Conservation (phyloP, 164 flowering plant species). For the Umbilicus rupestris region DNA sequence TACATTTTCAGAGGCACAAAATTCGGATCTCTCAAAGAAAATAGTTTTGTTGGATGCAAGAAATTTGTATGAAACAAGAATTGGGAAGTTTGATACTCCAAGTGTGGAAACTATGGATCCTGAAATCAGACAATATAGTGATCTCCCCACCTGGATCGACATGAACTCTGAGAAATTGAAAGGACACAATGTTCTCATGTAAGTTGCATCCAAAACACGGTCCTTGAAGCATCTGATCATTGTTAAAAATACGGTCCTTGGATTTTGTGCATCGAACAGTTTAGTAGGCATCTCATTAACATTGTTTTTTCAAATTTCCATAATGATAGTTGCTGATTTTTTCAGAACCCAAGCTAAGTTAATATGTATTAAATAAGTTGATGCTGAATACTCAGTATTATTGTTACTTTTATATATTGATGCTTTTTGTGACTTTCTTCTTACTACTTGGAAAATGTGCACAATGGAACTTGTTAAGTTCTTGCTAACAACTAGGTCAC, state of each 20-base stretch:
- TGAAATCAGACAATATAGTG: conserved; percentile 85
- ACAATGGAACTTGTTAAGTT: not conserved
- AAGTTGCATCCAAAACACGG: conserved; percentile 13
- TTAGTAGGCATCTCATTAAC: not conserved
- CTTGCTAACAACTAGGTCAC: not conserved
- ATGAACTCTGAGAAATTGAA: conserved; percentile 46
- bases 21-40: conserved; percentile 15
- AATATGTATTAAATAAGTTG: not conserved
- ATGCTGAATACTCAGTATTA: not conserved
- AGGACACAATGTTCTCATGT: conserved; percentile 76
- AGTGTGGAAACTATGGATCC: conserved; percentile 81
- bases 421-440: not conserved
- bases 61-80: conserved; percentile 89
- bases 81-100: conserved; percentile 70
- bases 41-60: conserved; percentile 82
- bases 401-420: not conserved
- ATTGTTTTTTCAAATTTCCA: not conserved
- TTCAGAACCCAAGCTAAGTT: not conserved
- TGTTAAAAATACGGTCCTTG: not conserved
- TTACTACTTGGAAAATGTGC: not conserved
- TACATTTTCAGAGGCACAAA: conserved; percentile 20
- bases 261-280: not conserved
- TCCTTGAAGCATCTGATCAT: not conserved
- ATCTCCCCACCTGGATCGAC: conserved; percentile 83
- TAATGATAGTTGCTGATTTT: not conserved